Evolutionary conservation across 1,139 yeast species (phyloP).

Genomic region (Yamadazyma spencermartinsiae): DNA sequence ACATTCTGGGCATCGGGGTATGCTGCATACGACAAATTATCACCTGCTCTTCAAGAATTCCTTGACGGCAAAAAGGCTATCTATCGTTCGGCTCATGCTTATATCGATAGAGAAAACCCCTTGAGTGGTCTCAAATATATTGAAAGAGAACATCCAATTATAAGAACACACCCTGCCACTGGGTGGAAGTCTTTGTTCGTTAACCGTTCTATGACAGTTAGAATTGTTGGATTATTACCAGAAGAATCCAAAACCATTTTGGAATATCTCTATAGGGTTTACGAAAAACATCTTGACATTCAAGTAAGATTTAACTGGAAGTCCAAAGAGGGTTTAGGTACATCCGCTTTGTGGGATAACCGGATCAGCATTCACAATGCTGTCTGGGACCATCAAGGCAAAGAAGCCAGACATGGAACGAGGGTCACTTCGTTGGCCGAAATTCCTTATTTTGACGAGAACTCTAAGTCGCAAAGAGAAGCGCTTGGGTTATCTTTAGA

Average conservation of each 20-base stretch:
- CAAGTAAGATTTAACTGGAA: constrained; percentile 61
- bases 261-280: constrained; percentile 33
- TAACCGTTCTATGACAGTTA: constrained; percentile 28
- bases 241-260: constrained; percentile 33
- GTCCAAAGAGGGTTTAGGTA: constrained; percentile 48
- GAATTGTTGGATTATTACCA: constrained; percentile 22
- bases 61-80: constrained; percentile 41
- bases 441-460: constrained; percentile 50
- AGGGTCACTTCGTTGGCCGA: constrained; percentile 62
- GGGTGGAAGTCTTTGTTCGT: constrained; percentile 44
- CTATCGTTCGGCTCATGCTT: constrained; percentile 36
- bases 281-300: constrained; percentile 38
- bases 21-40: constrained; percentile 40
- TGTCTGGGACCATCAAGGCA: constrained; percentile 52
- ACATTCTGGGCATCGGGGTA: constrained; percentile 39
- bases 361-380: constrained; percentile 52
- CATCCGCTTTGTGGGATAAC: constrained; percentile 62
- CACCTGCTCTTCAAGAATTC: constrained; percentile 36
- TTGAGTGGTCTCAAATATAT: constrained; percentile 34
- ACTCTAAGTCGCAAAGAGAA: constrained; percentile 55
- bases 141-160: constrained; percentile 41
- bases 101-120: constrained; percentile 33
- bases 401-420: constrained; percentile 55
- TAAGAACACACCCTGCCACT: constrained; percentile 45
- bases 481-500: constrained; percentile 44